Evolutionary conservation across 352 stramenopile species (phyloP).

Genomic region (Aphanomyces astaci): DNA sequence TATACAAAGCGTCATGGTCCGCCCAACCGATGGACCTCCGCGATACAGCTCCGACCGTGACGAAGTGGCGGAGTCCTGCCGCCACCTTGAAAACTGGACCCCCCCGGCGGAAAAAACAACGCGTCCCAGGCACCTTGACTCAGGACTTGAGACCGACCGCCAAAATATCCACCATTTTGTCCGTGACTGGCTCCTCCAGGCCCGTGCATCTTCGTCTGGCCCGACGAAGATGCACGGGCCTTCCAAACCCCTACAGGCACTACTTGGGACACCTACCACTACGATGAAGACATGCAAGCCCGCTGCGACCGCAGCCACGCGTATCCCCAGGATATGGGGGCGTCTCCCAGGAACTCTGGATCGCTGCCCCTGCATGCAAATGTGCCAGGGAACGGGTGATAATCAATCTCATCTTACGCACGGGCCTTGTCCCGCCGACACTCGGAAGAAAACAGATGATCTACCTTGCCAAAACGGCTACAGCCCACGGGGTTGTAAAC

Average conservation of each 20-base stretch:
- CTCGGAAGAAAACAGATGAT: not conserved
- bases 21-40: not conserved
- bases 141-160: not conserved
- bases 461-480: not conserved
- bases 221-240: not conserved
- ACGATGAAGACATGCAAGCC: too few species aligned
- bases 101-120: not conserved
- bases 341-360: too few species aligned
- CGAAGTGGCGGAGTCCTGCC: not conserved
- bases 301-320: too few species aligned
- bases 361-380: too few species aligned
- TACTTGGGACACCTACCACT: not conserved
- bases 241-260: not conserved
- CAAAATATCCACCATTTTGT: not conserved
- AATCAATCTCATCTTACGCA: too few species aligned
- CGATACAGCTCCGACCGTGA: not conserved
- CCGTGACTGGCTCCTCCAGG: not conserved
- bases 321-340: too few species aligned
- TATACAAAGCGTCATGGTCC: too few species aligned
- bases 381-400: too few species aligned
- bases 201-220: not conserved
- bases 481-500: not conserved
- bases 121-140: not conserved
- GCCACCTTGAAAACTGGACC: not conserved
- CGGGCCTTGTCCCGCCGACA: not conserved